Percentiles rank a stretch among this genome's conserved stretches.
Evolutionary conservation across 2,329 filamentous ascomycete species (phyloP).

Genomic region (Clonostachys rosea): DNA sequence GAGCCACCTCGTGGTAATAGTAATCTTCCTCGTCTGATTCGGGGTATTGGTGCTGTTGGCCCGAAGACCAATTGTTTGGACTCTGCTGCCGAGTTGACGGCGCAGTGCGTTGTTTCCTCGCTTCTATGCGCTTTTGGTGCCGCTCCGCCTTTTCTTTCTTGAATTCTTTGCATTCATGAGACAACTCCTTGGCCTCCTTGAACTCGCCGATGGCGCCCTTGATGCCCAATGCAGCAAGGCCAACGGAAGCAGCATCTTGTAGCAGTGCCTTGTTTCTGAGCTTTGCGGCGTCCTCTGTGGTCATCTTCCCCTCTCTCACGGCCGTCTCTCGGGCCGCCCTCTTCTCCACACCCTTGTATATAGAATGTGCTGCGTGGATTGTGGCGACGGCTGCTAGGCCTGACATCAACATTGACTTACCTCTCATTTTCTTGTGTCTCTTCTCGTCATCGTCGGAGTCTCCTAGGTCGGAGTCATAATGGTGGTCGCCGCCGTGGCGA

Average conservation of each 20-base stretch:
- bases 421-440: slow-evolving; percentile 51
- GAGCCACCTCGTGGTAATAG: slow-evolving; percentile 20
- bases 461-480: slow-evolving; percentile 49
- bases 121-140: slow-evolving; percentile 40
- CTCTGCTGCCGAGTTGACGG: slow-evolving; percentile 30
- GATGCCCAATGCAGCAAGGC: slow-evolving; percentile 53
- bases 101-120: slow-evolving; percentile 15
- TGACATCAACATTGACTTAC: slow-evolving; percentile 56
- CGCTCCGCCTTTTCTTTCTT: slow-evolving; percentile 42
- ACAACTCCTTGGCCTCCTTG: slow-evolving; percentile 48
- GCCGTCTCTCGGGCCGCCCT: slow-evolving; percentile 46
- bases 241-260: slow-evolving; percentile 54
- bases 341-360: slow-evolving; percentile 56
- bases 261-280: slow-evolving; percentile 52
- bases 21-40: slow-evolving; percentile 29
- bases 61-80: slow-evolving; percentile 35
- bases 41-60: slow-evolving; percentile 24
- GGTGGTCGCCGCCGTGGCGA: slow-evolving; percentile 37
- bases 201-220: slow-evolving; percentile 51
- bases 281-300: slow-evolving; percentile 45
- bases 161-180: slow-evolving; percentile 43
- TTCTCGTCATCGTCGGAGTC: slow-evolving; percentile 54
- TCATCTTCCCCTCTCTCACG: slow-evolving; percentile 48
- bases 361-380: slow-evolving; percentile 54
- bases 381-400: slow-evolving; percentile 54